Percentiles rank a stretch among this genome's conserved stretches.
phyloP scores from a whole-genome alignment of 73 alveolate genomes.

The Halteria grandinella region DNA sequence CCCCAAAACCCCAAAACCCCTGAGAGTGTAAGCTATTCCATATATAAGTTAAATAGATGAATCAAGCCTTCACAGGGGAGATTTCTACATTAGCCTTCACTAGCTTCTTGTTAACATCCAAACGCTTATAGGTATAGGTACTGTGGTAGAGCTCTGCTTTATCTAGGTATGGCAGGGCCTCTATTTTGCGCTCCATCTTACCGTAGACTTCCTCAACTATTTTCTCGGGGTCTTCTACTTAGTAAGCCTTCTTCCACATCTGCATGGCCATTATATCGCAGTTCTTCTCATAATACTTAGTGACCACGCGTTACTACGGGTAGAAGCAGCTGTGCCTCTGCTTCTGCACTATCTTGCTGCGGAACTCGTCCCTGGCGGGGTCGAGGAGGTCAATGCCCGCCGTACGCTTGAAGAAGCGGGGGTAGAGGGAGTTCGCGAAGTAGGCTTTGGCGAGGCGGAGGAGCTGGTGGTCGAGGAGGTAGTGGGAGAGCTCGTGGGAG shows the following conservation, averaged over 20 bases:
- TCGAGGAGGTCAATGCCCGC: background rate
- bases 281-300: constrained; percentile 38
- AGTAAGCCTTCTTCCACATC: constrained; percentile 23
- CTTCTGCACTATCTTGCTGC: background rate
- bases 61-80: no score
- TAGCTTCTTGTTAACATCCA: constrained; percentile 18
- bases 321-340: constrained; percentile 6
- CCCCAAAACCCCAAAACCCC: no score
- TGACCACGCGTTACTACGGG: constrained; percentile 5
- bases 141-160: background rate
- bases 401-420: background rate
- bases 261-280: constrained; percentile 20
- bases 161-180: background rate
- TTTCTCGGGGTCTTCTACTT: background rate
- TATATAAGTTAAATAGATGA: no score
- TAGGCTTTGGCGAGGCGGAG: no score
- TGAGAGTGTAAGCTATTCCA: no score
- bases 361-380: constrained; percentile 20
- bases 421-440: no score
- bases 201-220: constrained; percentile 6
- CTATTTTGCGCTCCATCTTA: background rate
- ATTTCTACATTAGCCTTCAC: constrained; percentile 2
- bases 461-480: constrained; percentile 9
- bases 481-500: constrained; percentile 37
- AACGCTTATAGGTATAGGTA: background rate